Percentiles rank a stretch among this genome's conserved stretches.
Evolutionary conservation across 345 rosid genomes (phyloP).

Genomic region (Carallia brachiata): DNA sequence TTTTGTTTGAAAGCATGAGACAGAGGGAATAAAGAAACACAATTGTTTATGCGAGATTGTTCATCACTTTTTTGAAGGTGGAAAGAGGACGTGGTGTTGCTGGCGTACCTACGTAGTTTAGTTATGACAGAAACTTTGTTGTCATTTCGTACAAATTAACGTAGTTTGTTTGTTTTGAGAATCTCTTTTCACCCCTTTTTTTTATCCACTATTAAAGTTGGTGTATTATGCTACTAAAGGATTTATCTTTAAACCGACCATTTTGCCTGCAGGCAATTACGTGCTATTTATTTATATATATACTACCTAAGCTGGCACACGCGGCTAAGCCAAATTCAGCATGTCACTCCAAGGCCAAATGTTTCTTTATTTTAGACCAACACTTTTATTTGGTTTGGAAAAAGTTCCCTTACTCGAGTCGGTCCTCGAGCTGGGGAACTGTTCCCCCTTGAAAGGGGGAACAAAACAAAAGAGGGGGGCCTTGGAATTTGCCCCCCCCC

Average conservation of each 20-base stretch:
- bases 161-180: neutral
- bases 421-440: too few species aligned
- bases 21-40: neutral
- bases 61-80: conserved; percentile 19
- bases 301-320: conserved; percentile 14
- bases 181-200: conserved; percentile 16
- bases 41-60: neutral
- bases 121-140: conserved; percentile 7
- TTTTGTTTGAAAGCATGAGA: too few species aligned
- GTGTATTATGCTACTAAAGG: neutral
- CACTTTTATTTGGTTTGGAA: too few species aligned
- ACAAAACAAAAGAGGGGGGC: too few species aligned
- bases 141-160: neutral
- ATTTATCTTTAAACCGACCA: conserved; percentile 17
- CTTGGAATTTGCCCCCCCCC: too few species aligned
- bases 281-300: neutral
- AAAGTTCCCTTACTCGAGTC: too few species aligned
- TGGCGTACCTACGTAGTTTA: conserved; percentile 15
- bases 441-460: too few species aligned
- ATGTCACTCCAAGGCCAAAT: too few species aligned
- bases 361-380: neutral
- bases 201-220: neutral
- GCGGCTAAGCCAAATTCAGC: neutral
- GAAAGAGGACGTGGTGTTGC: conserved; percentile 29
- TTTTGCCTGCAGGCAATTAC: neutral